phyloP scores from a whole-genome alignment of 208 protist species.

The Endotrypanum monterogeii region DNA sequence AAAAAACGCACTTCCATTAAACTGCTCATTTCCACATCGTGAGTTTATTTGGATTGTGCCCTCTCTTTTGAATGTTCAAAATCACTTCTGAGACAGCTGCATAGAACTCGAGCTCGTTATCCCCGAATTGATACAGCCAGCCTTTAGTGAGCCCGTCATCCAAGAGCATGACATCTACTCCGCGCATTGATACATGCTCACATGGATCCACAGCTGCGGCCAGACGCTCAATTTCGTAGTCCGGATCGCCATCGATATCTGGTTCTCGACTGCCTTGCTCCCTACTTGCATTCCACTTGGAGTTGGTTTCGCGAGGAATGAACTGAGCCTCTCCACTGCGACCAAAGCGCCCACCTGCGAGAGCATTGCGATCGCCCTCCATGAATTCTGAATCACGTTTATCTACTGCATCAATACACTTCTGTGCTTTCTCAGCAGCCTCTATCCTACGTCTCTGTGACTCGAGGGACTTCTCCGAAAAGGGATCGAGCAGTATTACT shows the following conservation, averaged over 20 bases:
- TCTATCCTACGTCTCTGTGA: constrained; percentile 42
- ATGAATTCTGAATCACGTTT: constrained; percentile 4
- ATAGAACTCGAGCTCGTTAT: constrained; percentile 79
- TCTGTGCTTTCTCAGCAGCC: constrained; percentile 43
- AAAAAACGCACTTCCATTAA: background rate
- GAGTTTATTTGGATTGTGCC: constrained; percentile 80
- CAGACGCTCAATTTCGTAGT: constrained; percentile 32
- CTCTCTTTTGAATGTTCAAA: constrained; percentile 60
- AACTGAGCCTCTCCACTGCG: constrained; percentile 79
- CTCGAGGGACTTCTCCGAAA: constrained; percentile 68
- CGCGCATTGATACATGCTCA: constrained; percentile 74
- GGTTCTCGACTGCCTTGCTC: constrained; percentile 6
- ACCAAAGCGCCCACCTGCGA: constrained; percentile 24
- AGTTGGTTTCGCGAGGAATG: constrained; percentile 32
- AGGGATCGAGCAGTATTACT: constrained; percentile 75
- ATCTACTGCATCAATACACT: constrained; percentile 30
- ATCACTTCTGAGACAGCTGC: constrained; percentile 59
- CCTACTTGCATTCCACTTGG: constrained; percentile 11
- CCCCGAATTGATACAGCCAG: constrained; percentile 55
- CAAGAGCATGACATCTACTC: constrained; percentile 82
- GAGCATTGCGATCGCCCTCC: background rate
- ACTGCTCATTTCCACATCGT: constrained; percentile 32
- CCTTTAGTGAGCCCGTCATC: constrained; percentile 76
- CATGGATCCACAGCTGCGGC: constrained; percentile 58
- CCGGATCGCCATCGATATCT: constrained; percentile 25